phyloP scores from a whole-genome alignment of 1,284 basidiomycete species.

The Papiliotrema nemorosa region DNA sequence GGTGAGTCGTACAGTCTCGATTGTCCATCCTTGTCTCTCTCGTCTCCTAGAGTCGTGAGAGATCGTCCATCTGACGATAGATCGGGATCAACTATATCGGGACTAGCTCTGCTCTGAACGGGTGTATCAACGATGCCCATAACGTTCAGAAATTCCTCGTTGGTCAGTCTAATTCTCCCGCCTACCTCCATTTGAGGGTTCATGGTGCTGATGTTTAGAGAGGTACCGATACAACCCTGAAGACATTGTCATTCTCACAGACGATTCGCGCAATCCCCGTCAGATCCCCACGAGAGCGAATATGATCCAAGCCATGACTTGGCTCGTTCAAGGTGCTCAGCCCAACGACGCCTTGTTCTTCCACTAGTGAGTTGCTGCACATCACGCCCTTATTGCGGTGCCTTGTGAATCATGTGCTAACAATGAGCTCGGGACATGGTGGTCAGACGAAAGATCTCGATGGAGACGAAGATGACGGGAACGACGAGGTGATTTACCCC shows the following conservation, averaged over 20 bases:
- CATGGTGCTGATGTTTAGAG: slow-evolving; percentile 44
- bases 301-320: slow-evolving; percentile 80
- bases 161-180: slow-evolving; percentile 50
- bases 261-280: slow-evolving; percentile 63
- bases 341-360: slow-evolving; percentile 88
- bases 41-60: too few species aligned
- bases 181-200: neutral
- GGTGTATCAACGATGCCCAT: slow-evolving; percentile 83
- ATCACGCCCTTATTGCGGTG: neutral
- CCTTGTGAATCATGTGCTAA: neutral
- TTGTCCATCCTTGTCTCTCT: neutral
- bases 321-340: slow-evolving; percentile 75
- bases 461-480: slow-evolving; percentile 59
- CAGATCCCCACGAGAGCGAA: slow-evolving; percentile 73
- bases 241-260: slow-evolving; percentile 84
- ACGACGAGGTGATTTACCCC: slow-evolving; percentile 77
- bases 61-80: too few species aligned
- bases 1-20: slow-evolving; percentile 15
- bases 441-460: slow-evolving; percentile 68
- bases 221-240: slow-evolving; percentile 67
- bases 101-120: slow-evolving; percentile 60
- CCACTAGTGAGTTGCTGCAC: slow-evolving; percentile 63
- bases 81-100: slow-evolving; percentile 69
- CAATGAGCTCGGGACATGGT: slow-evolving; percentile 64
- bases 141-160: slow-evolving; percentile 72